Base-by-base conservation (phyloP, 169 alveolate genomes). In the Plasmodium knowlesi region DNA sequence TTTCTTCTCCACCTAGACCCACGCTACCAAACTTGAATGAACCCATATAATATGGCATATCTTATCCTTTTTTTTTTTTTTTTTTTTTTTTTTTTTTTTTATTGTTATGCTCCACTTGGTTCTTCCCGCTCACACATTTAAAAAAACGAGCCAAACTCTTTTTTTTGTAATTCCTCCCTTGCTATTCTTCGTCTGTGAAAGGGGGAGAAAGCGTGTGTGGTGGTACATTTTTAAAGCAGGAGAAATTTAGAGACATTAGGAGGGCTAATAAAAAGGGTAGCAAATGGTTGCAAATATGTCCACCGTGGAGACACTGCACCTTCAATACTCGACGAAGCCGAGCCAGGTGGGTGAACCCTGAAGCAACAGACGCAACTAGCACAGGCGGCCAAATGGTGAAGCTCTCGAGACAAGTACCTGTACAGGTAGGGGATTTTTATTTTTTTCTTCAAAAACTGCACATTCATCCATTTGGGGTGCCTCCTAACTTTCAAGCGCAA, bases 391-490 rank as follows among this genome's bases (percentile, higher is more conserved):
- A 34, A 9, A 14, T 0, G 32, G 57, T 8, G 28, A 5, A 54
- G 32, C 22, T 79, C 32, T 14, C 32, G 37, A 57, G 71, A 71
- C 10, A 39, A 71, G 70, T 88, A 88, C 94, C 94, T 88, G 89
- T 88, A 88, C 94, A 88, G 82, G 82, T 88, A 88, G 28, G 94
- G 94, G 9, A 88, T 88, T 88, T 88, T 76, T 61, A 88, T 9
- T 57, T 88, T 76, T 67, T 88, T 88, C 46, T 79, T 88, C 28
- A 88, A 73, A 88, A 79, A 88, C 34, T 79, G 94, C 37, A 88
- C 94, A 37, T 93, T 76, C 84, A 93, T 92, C 97, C 97, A 96
- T 84, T 95, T 95, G 41, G 97, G 97, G 72, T 96, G 97, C 53
- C 96, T 93, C 46, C 96, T 83, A 37, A 96, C 84, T 53, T 92